phyloP scores from a whole-genome alignment of 2,329 filamentous ascomycete genomes.

The Paecilomyces sp. region DNA sequence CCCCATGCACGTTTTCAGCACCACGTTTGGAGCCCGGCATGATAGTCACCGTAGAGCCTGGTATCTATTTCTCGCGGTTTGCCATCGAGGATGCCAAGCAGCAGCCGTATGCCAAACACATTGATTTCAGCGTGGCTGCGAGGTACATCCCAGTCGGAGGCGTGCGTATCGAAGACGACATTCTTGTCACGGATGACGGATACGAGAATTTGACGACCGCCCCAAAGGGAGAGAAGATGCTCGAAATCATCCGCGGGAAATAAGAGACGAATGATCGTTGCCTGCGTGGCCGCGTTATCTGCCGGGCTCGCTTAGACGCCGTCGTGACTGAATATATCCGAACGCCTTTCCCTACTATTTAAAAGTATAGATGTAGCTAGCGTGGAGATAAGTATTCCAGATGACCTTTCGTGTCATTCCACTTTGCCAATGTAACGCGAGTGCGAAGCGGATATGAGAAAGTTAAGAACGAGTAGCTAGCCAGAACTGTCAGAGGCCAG shows the following conservation, averaged over 20 bases:
- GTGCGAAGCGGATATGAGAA: too few species aligned
- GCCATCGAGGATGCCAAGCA: constrained; percentile 28
- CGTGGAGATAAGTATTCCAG: too few species aligned
- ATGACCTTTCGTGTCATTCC: too few species aligned
- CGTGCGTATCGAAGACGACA: constrained; percentile 48
- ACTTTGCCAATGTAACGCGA: too few species aligned
- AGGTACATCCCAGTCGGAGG: constrained; percentile 37
- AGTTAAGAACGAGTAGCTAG: too few species aligned
- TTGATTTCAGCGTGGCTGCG: constrained; percentile 31
- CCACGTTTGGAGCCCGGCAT: constrained; percentile 43
- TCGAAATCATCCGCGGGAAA: constrained; percentile 29
- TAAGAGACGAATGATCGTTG: not conserved
- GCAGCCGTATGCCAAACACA: constrained; percentile 25
- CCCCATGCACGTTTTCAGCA: constrained; percentile 26
- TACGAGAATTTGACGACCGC: constrained; percentile 67
- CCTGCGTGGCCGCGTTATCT: not conserved
- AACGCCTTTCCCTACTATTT: too few species aligned
- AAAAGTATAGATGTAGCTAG: too few species aligned
- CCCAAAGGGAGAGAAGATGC: constrained; percentile 56
- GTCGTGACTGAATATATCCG: not conserved
- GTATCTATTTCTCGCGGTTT: constrained; percentile 38
- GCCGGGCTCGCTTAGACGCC: not conserved
- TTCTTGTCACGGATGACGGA: constrained; percentile 62
- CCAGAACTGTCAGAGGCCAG: too few species aligned
- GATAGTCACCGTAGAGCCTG: constrained; percentile 51